Conservation (phyloP, 148 eudicot genomes). For the Euryodendron excelsum region DNA sequence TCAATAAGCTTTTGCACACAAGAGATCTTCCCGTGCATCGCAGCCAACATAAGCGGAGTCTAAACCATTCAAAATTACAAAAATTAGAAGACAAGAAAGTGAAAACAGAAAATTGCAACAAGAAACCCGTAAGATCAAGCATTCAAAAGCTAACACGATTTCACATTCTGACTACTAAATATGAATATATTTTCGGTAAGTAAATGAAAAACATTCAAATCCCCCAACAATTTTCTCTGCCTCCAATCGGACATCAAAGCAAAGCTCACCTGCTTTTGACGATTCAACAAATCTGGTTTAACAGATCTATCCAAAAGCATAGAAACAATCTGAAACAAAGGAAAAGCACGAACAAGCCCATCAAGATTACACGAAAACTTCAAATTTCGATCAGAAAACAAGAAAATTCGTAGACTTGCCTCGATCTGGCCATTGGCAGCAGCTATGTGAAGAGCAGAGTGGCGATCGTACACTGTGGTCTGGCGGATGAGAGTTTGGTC, state of each 20-base stretch:
- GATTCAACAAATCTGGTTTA: constrained; percentile 78
- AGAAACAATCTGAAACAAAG: constrained; percentile 50
- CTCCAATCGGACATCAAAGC: not conserved
- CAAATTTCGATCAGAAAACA: not conserved
- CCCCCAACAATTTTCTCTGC: not conserved
- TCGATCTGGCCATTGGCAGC: constrained; percentile 92
- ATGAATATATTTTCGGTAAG: not conserved
- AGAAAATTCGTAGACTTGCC: constrained; percentile 37
- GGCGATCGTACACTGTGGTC: constrained; percentile 62
- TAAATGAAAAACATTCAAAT: not conserved
- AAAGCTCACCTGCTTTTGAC: constrained; percentile 67
- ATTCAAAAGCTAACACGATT: not conserved
- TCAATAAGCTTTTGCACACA: constrained; percentile 81
- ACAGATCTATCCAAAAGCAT: constrained; percentile 74
- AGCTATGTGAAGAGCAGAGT: constrained; percentile 81
- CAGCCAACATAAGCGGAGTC: constrained; percentile 99
- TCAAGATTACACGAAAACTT: not conserved
- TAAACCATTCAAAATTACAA: constrained; percentile 29
- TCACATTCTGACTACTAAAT: not conserved
- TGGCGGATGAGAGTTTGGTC: constrained; percentile 48
- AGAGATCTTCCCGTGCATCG: constrained; percentile 79
- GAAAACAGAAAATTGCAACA: not conserved
- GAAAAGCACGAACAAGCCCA: constrained; percentile 15
- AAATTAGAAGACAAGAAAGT: not conserved
- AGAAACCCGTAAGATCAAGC: not conserved